These are phyloP conservation scores for Paecilomyces niveus DNA, from an alignment of 2,329 filamentous ascomycete genomes.

Conservation along the genomic window DNA sequence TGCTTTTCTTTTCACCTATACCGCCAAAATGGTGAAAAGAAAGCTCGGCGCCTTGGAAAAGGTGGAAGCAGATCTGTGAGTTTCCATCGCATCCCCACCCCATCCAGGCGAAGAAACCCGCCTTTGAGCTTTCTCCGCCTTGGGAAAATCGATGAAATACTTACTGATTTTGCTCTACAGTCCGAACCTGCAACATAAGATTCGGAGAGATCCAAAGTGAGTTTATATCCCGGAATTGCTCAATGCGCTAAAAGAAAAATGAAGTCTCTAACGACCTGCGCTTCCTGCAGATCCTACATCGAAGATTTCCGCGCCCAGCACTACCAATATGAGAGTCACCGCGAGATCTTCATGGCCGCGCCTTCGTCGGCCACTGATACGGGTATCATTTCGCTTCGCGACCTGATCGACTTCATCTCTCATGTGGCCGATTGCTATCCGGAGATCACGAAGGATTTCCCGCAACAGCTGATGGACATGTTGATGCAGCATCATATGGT, in stretches of 20 bases:
- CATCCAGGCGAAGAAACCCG: background rate
- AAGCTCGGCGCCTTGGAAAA: constrained; percentile 92
- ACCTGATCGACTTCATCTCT: constrained; percentile 87
- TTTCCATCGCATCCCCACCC: background rate
- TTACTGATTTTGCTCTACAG: constrained; percentile 32
- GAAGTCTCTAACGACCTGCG: constrained; percentile 3
- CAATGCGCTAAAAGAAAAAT: background rate
- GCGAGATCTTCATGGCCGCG: constrained; percentile 82
- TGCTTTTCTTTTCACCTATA: constrained; percentile 5
- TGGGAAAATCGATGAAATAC: constrained; percentile 18
- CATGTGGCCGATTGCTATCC: constrained; percentile 94
- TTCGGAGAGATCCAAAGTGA: constrained; percentile 74
- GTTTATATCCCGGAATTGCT: constrained; percentile 16
- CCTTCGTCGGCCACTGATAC: constrained; percentile 71
- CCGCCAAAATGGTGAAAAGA: constrained; percentile 64
- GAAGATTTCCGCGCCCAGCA: constrained; percentile 86
- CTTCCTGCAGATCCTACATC: constrained; percentile 62
- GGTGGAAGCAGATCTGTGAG: constrained; percentile 79
- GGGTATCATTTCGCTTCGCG: constrained; percentile 75
- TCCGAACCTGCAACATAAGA: constrained; percentile 85
- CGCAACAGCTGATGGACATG: constrained; percentile 73
- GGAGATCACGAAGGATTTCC: constrained; percentile 67
- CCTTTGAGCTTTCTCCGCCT: constrained; percentile 9
- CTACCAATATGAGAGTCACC: constrained; percentile 83
- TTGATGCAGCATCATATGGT: constrained; percentile 74